These are phyloP conservation scores for Cryptococcus jaspeensis DNA, from an alignment of 1,284 basidiomycete species.

Conservation along the genomic window DNA sequence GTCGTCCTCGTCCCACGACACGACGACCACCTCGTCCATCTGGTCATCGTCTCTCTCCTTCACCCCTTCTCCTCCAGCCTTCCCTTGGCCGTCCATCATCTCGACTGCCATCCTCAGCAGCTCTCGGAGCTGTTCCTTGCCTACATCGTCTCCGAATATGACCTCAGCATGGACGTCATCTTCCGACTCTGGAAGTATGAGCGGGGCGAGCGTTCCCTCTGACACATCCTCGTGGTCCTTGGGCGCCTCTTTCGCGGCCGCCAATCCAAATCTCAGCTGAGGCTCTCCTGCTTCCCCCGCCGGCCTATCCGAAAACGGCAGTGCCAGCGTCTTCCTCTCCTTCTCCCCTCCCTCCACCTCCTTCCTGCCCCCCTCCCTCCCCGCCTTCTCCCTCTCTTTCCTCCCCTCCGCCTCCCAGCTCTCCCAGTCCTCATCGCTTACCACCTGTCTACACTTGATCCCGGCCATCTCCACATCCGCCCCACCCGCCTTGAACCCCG, in stretches of 20 bases:
- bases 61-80: constrained; percentile 5
- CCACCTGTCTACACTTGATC: constrained; percentile 46
- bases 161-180: too few species aligned
- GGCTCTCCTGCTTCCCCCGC: constrained; percentile 7
- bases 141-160: too few species aligned
- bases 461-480: constrained; percentile 35
- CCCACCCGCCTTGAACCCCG: constrained; percentile 75
- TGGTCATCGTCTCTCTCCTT: not conserved
- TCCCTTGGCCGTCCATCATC: not conserved
- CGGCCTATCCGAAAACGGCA: constrained; percentile 9
- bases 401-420: constrained; percentile 18
- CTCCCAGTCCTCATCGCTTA: constrained; percentile 40
- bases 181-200: too few species aligned
- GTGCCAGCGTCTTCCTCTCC: not conserved
- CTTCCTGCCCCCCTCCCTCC: not conserved
- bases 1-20: constrained; percentile 19
- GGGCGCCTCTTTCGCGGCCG: constrained; percentile 1
- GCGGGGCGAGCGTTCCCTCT: not conserved
- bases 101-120: not conserved
- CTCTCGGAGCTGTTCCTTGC: not conserved
- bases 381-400: not conserved
- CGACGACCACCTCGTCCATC: constrained; percentile 18
- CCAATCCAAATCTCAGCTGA: constrained; percentile 10
- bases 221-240: not conserved
- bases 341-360: not conserved